Evolutionary conservation across 768 basidiomycete species (phyloP).

Genomic region (Leccinum subgranulosum): DNA sequence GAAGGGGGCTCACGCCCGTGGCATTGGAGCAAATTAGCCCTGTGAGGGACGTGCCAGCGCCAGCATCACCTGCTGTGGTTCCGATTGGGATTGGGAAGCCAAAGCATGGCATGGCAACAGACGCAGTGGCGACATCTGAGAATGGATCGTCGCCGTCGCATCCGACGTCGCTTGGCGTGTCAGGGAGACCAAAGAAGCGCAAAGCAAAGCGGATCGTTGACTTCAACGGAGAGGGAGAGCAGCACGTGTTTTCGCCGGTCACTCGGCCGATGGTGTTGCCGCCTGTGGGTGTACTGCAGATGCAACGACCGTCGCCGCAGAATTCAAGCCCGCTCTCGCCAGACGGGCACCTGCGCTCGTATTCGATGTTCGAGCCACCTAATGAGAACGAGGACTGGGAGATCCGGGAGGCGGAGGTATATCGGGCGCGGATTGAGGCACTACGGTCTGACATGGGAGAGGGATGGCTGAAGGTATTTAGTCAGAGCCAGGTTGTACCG

Average conservation of each 20-base stretch:
- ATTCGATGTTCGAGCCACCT: conserved; percentile 57
- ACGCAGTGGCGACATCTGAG: conserved; percentile 17
- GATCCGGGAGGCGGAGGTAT: conserved; percentile 61
- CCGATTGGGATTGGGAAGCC: conserved; percentile 44
- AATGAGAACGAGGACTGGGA: conserved; percentile 23
- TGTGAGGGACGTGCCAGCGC: conserved; percentile 43
- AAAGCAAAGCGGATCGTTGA: conserved; percentile 78
- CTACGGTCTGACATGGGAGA: conserved; percentile 87
- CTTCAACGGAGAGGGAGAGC: conserved; percentile 49
- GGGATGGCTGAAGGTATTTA: conserved; percentile 83
- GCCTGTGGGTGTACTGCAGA: not conserved
- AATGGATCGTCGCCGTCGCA: conserved; percentile 32
- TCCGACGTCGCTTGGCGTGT: conserved; percentile 42
- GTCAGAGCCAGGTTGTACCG: conserved; percentile 48
- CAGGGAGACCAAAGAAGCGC: conserved; percentile 49
- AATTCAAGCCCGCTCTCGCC: conserved; percentile 14
- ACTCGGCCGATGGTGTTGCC: conserved; percentile 3
- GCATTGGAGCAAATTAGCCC: conserved; percentile 53
- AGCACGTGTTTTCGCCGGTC: conserved; percentile 32
- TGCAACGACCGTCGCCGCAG: conserved; percentile 18
- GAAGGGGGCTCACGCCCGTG: conserved; percentile 48
- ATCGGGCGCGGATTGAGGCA: conserved; percentile 75
- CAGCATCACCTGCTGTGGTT: conserved; percentile 59
- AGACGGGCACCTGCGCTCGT: conserved; percentile 14
- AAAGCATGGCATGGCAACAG: conserved; percentile 19